Conservation (phyloP, 352 stramenopile genomes). For the Phytophthora megakarya region DNA sequence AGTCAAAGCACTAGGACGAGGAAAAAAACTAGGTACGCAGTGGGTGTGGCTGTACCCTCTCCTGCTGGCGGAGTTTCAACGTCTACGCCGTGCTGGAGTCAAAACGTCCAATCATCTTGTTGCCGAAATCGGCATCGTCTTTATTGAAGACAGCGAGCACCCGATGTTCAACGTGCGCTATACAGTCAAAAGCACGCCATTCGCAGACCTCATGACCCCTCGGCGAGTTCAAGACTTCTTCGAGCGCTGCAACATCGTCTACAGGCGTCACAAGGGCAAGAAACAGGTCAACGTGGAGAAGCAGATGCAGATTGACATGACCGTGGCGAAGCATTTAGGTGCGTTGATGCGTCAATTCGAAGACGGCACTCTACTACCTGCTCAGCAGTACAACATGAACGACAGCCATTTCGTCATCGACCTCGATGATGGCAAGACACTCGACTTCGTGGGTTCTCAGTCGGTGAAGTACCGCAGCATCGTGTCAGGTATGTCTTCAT, state of each 20-base stretch:
- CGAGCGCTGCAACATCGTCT: too few relatives aligned
- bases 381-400: slow-evolving; percentile 19
- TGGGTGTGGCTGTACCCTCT: too few relatives aligned
- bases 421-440: slow-evolving; percentile 27
- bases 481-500: slow-evolving; percentile 23
- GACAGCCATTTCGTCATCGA: slow-evolving; percentile 31
- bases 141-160: slow-evolving; percentile 18
- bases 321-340: too few relatives aligned
- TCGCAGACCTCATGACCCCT: neutral
- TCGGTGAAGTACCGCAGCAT: slow-evolving; percentile 19
- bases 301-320: too few relatives aligned
- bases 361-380: neutral
- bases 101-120: slow-evolving; percentile 12
- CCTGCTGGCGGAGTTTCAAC: too few relatives aligned
- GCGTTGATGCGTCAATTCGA: too few relatives aligned
- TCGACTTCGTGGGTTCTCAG: slow-evolving; percentile 16
- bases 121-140: slow-evolving; percentile 7
- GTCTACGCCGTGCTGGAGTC: too few relatives aligned
- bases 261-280: too few relatives aligned
- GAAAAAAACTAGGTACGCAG: too few relatives aligned
- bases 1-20: too few relatives aligned
- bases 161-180: slow-evolving; percentile 1
- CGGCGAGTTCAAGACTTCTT: neutral
- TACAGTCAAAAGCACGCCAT: slow-evolving; percentile 3
- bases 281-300: too few relatives aligned